Evolutionary conservation across 768 basidiomycete genomes (phyloP), one percentile per base, ranked within the genome.

Genomic region (Podaxis rugospora): DNA sequence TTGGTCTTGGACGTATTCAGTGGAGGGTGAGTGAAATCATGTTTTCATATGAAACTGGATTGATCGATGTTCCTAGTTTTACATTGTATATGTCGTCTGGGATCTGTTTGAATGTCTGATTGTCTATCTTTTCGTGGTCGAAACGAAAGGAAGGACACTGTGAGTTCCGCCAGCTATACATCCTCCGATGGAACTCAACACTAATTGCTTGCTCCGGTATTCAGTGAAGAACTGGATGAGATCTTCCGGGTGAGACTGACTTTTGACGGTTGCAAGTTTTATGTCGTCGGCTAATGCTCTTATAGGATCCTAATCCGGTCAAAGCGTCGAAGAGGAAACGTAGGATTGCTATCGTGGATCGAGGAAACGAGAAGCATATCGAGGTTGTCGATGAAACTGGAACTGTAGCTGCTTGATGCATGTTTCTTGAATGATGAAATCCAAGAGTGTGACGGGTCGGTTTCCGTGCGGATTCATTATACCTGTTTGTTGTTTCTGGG

Each of bases 101-200:
- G 75, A 77, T 66, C 69, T 78, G 35, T 71, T 77, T 40, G 75
- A 77, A 66, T 75, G 73, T 40, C 53, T 67, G 5, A 65, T 77
- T 10, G 72, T 78, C 51, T 76, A 68, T 58, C 72, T 76, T 65
- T 76, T 70, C 44, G 78, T 73, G 6, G 76, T 79, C 1, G 78
- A 79, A 60, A 79, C 78, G 2, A 72, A 75, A 53, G 76, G 78
- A 35, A 70, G 77, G 42, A 78, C 78, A 18, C 66, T 79, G 76
- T 78, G 63, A 64, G 78, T 70, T 2, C 36, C 39, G 9, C 49
- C 21, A 39, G 27, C 39, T 25, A 46, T 2, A 40, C 25, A 23
- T 51, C 16, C 37, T 5, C 6, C 23, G 25, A 51, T 18, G 21
- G 7, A 32, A 49, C 37, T 32, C 40, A 51, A 51, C 46, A 61